Conservation (phyloP, 257 asterid species). For the Plantago ovata region DNA sequence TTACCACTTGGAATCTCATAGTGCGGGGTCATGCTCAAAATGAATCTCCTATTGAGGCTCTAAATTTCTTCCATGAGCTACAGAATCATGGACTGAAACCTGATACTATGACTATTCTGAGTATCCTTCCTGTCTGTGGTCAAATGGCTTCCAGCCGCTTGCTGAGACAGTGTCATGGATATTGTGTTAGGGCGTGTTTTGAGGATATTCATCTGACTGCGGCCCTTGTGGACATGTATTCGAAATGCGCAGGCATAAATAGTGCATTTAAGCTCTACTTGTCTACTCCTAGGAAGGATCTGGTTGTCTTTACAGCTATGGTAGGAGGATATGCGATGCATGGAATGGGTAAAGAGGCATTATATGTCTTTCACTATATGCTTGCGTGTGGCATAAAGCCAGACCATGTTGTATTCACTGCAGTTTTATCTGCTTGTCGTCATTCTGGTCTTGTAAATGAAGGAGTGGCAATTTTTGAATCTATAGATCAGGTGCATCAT, state of each 20-base stretch:
- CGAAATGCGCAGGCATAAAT: constrained; percentile 69
- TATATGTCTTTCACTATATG: constrained; percentile 48
- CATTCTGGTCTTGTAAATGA: constrained; percentile 76
- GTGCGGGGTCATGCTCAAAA: constrained; percentile 57
- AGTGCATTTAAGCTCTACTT: constrained; percentile 57
- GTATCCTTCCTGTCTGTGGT: constrained; percentile 65
- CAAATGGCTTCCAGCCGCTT: constrained; percentile 60
- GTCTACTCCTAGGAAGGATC: constrained; percentile 52
- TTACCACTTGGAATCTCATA: constrained; percentile 73
- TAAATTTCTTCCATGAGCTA: constrained; percentile 47
- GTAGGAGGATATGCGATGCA: constrained; percentile 86
- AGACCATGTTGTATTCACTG: constrained; percentile 64
- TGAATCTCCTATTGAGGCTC: constrained; percentile 52
- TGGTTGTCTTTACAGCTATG: constrained; percentile 75
- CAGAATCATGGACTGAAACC: constrained; percentile 51
- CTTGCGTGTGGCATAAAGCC: constrained; percentile 56
- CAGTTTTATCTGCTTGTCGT: constrained; percentile 79
- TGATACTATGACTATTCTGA: constrained; percentile 57
- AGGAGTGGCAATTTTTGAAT: constrained; percentile 55
- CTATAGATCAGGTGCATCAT: constrained; percentile 42
- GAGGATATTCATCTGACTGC: constrained; percentile 53
- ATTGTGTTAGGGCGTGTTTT: constrained; percentile 41
- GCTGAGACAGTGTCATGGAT: constrained; percentile 77
- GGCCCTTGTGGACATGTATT: constrained; percentile 60
- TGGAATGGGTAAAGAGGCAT: constrained; percentile 72